Evolutionary conservation across 2,329 filamentous ascomycete genomes (phyloP), one percentile per base, ranked within the genome.

Genomic region (Cercospora berteroae): DNA sequence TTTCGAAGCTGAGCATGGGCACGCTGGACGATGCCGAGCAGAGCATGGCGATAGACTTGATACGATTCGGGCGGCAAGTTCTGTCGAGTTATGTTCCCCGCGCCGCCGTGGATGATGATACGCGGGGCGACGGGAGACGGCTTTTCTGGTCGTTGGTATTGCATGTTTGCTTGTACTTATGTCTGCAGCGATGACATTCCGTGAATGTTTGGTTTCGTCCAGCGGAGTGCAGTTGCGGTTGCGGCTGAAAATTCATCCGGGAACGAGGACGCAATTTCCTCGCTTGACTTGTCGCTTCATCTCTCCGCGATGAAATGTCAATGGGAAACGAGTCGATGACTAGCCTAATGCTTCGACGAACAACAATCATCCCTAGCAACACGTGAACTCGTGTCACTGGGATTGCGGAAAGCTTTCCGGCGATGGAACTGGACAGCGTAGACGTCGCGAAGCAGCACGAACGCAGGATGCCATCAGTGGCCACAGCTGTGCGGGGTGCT

Each of bases 101-200:
- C 81, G 39, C 82, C 82, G 58, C 82, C 82, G 66, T 84, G 82
- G 58, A 83, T 79, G 68, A 83, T 83, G 69, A 84, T 83, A 10
- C 81, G 79, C 9, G 82, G 81, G 2, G 42, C 74, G 9, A 80
- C 65, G 16, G 56, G 66, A 2, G 18, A 6, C 23, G 69, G 67
- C 61, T 77, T 77, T 23, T 65, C 66, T 60, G 44, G 10, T 58
- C 16, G 55, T 42, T 60, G 44, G 60, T 68, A 66, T 39, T 68
- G 59, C 67, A 68, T 68, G 39, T n/a, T 18, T 42, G 58, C 29
- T 59, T 23, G 44, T 50, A 23, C 18, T 48, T 23, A 20, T 48
- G 18, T 48, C 5, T 39, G 36, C n/a, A 39, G 36, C n/a, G n/a
- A n/a, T n/a, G n/a, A n/a, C n/a, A n/a, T n/a, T n/a, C n/a, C n/a